A percentile compares a stretch with the other conserved stretches of the same genome.
phyloP scores from a whole-genome alignment of 163 green algal species.

The Volvox carteri region DNA sequence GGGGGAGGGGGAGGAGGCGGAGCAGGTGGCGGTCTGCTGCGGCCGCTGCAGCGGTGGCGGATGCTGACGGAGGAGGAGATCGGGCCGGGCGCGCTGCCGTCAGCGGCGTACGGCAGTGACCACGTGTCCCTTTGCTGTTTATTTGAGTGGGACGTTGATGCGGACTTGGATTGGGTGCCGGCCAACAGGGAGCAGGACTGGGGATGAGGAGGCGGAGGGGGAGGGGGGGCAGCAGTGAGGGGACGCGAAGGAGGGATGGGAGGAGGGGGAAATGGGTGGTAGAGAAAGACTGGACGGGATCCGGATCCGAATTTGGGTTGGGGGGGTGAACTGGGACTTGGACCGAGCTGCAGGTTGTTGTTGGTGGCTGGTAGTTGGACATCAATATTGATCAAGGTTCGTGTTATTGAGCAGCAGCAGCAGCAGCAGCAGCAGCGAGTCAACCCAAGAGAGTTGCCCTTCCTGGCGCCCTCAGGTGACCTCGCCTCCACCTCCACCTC shows the following conservation, averaged over 20 bases:
- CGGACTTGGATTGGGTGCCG: conserved; percentile 45
- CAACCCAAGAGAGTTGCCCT: too few species aligned
- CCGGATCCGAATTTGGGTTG: too few species aligned
- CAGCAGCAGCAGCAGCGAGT: too few species aligned
- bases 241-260: neutral
- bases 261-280: too few species aligned
- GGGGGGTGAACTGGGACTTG: too few species aligned
- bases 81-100: conserved; percentile 68
- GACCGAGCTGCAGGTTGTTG: too few species aligned
- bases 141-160: conserved; percentile 68
- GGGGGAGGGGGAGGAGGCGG: neutral
- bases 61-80: conserved; percentile 75
- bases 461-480: too few species aligned
- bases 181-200: neutral
- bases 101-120: conserved; percentile 70
- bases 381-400: too few species aligned
- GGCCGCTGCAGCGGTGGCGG: conserved; percentile 66
- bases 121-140: conserved; percentile 70
- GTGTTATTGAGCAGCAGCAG: too few species aligned
- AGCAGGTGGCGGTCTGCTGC: conserved; percentile 50
- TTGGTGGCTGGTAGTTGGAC: too few species aligned
- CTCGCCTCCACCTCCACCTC: too few species aligned
- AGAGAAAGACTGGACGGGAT: too few species aligned
- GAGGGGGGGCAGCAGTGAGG: neutral
- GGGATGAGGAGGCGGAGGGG: neutral